phyloP scores from a whole-genome alignment of 164 flowering plant genomes.

The Tetrastigma voinierianum region DNA sequence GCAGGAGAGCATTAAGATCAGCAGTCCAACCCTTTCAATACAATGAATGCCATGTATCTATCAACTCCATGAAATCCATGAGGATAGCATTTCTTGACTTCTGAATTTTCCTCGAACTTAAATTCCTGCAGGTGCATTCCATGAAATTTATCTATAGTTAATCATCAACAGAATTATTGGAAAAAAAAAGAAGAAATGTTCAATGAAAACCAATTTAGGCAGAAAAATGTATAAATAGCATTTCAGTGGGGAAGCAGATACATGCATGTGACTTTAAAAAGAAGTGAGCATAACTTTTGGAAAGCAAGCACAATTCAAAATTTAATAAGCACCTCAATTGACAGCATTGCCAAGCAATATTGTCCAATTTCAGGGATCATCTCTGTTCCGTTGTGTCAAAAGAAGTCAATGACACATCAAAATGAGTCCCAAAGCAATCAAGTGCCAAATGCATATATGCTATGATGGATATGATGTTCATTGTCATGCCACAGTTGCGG shows the following conservation, averaged over 20 bases:
- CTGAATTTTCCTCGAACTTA: conserved; percentile 44
- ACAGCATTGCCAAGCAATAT: too few relatives aligned
- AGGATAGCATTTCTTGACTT: conserved; percentile 66
- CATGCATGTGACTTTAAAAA: too few relatives aligned
- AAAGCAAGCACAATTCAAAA: too few relatives aligned
- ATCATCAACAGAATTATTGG: background rate
- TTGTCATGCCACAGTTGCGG: too few relatives aligned
- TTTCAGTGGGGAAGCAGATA: background rate
- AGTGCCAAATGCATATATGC: too few relatives aligned
- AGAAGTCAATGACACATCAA: too few relatives aligned
- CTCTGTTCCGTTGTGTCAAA: too few relatives aligned
- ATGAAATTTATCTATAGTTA: background rate
- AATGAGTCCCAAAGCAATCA: too few relatives aligned
- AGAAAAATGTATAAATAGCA: background rate
- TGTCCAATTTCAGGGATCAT: too few relatives aligned
- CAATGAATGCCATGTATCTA: conserved; percentile 58
- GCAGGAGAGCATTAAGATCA: conserved; percentile 42
- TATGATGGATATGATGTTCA: too few relatives aligned
- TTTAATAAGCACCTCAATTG: too few relatives aligned
- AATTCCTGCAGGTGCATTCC: conserved; percentile 46
- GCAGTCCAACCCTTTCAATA: conserved; percentile 69
- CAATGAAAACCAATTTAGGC: background rate
- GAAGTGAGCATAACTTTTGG: too few relatives aligned
- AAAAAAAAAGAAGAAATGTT: background rate
- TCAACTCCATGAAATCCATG: conserved; percentile 81